These are phyloP conservation scores for Alternaria ventricosa DNA, from an alignment of 2,329 filamentous ascomycete genomes.

Conservation along the genomic window DNA sequence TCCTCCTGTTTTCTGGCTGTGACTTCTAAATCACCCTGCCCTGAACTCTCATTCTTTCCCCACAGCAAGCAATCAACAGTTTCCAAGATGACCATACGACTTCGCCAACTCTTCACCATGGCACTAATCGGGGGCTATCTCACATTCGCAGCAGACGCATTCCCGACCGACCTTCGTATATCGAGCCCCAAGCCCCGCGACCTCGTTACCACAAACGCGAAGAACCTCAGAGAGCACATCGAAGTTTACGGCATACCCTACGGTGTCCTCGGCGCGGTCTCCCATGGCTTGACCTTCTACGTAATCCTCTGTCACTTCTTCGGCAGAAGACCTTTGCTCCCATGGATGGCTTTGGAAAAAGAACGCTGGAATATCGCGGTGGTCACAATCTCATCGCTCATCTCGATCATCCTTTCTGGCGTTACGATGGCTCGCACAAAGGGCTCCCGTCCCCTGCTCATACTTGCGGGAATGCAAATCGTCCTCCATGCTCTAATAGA, in stretches of 20 bases:
- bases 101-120: background rate
- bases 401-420: slow-evolving; percentile 5
- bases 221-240: slow-evolving; percentile 3
- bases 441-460: background rate
- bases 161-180: background rate
- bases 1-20: background rate
- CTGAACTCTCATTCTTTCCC: background rate
- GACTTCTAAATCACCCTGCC: background rate
- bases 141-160: background rate
- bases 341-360: background rate
- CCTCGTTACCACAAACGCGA: slow-evolving; percentile 2
- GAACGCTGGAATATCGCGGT: background rate
- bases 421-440: slow-evolving; percentile 6
- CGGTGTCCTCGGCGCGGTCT: slow-evolving; percentile 5
- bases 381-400: slow-evolving; percentile 5
- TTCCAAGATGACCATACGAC: background rate
- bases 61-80: background rate
- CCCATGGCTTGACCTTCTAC: slow-evolving; percentile 8
- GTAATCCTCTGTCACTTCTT: slow-evolving; percentile 8
- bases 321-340: slow-evolving; percentile 1
- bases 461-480: slow-evolving; percentile 11
- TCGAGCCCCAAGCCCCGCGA: background rate
- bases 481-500: slow-evolving; percentile 5
- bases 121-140: background rate
- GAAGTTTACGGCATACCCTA: slow-evolving; percentile 10